phyloP scores from a whole-genome alignment of 139 green algal species.

The Coelastrella sp. region DNA sequence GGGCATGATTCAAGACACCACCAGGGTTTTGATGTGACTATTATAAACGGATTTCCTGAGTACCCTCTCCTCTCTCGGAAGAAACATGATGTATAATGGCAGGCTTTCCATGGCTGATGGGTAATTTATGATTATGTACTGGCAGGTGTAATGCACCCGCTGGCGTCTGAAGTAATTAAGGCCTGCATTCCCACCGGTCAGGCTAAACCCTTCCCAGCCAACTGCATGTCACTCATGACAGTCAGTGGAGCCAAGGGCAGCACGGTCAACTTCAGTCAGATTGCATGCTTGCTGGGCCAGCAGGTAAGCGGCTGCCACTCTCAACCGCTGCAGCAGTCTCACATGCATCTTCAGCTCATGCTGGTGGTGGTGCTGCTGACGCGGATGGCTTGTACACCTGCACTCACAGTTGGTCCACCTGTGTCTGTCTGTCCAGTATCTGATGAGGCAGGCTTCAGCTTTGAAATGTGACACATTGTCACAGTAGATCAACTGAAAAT shows the following conservation, averaged over 20 bases:
- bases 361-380: too few relatives aligned
- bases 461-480: too few relatives aligned
- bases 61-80: too few relatives aligned
- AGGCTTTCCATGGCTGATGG: too few relatives aligned
- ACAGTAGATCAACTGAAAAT: too few relatives aligned
- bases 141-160: constrained; percentile 84
- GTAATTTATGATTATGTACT: neutral
- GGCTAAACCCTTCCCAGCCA: constrained; percentile 87
- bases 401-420: too few relatives aligned
- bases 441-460: too few relatives aligned
- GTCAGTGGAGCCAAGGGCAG: constrained; percentile 92
- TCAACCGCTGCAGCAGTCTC: neutral
- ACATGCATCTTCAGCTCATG: neutral
- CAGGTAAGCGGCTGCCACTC: neutral
- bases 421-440: too few relatives aligned
- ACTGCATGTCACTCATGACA: constrained; percentile 98
- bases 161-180: constrained; percentile 88
- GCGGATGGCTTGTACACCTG: too few relatives aligned
- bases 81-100: neutral
- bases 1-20: too few relatives aligned
- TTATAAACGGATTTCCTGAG: too few relatives aligned
- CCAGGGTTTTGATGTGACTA: neutral
- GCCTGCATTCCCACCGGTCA: constrained; percentile 78
- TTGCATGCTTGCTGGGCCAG: constrained; percentile 95
- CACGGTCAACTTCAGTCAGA: constrained; percentile 98